Evolutionary conservation across 2,329 filamentous ascomycete genomes (phyloP), one percentile per base, ranked within the genome.

Genomic region (Fusarium staphyleae): DNA sequence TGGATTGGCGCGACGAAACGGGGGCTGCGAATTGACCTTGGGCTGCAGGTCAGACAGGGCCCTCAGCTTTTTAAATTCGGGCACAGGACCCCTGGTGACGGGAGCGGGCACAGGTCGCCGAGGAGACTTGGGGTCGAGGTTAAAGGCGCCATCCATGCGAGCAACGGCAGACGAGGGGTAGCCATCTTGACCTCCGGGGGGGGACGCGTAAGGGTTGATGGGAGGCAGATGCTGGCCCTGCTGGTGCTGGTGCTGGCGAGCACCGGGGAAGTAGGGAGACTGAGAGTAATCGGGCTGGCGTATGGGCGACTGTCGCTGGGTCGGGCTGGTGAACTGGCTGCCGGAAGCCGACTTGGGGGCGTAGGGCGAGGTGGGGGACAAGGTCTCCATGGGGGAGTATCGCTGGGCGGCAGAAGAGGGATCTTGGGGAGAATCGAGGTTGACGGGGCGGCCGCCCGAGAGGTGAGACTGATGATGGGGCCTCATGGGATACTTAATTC

Each of bases 371-470:
- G 88, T 86, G 33, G 92, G 90, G 55, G 92, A 91, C 56, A 96
- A 79, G 13, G 86, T 84, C 72, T 96, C 93, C 93, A 97, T 97
- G 60, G 93, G 95, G 39, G 93, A 98, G 76, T 98, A 98, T 70
- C 93, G 87, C 73, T 96, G 90, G 54, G 92, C 90, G 51, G 91
- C 91, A 43, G 90, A 82, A 35, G 91, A 95, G 53, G 90, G 87
- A 69, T 87, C 74, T 49, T 72, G 87, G 43, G 87, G 78, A 39
- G 88, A 89, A 72, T 93, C 88, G 66, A 91, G 85, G 57, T 84
- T 91, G 55, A 86, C 66, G 34, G 77, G 62, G 62, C 75, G 75
- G 62, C 77, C 72, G 48, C 74, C 74, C 22, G 83, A 85, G 54
- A 84, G 79, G 65, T 93, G 87, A 68, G 91, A 86, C 71, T 91